phyloP scores from a whole-genome alignment of 148 eudicot genomes.

The Fagopyrum tataricum region DNA sequence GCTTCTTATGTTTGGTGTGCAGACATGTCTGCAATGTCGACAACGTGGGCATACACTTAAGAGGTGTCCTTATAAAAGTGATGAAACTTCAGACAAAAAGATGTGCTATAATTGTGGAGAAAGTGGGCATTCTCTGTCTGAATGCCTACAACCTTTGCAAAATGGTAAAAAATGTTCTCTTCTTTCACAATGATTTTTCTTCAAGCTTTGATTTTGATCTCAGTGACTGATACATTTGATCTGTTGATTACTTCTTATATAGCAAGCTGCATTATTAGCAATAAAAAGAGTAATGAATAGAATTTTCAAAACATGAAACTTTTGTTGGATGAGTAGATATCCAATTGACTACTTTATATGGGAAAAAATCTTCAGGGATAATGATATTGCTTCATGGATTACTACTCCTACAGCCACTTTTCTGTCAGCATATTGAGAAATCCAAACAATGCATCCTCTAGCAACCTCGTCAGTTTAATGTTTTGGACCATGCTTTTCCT shows the following conservation, averaged over 20 bases:
- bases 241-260: not conserved
- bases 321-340: not conserved
- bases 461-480: no score
- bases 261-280: not conserved
- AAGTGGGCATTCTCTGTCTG: conserved; percentile 60
- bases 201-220: not conserved
- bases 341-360: not conserved
- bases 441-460: no score
- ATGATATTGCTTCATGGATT: no score
- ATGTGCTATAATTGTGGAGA: conserved; percentile 92
- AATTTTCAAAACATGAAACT: not conserved
- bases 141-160: conserved; percentile 61
- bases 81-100: conserved; percentile 47
- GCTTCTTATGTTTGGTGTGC: conserved; percentile 19
- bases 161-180: conserved; percentile 39
- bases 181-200: not conserved
- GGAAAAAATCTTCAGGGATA: not conserved
- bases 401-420: not conserved
- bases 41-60: conserved; percentile 83
- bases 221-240: not conserved
- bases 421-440: not conserved
- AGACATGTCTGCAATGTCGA: conserved; percentile 88
- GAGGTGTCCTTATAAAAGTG: conserved; percentile 65
- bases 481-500: no score
- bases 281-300: not conserved